Base-by-base conservation (phyloP, 257 asterid genomes). In the Handroanthus guayacan region DNA sequence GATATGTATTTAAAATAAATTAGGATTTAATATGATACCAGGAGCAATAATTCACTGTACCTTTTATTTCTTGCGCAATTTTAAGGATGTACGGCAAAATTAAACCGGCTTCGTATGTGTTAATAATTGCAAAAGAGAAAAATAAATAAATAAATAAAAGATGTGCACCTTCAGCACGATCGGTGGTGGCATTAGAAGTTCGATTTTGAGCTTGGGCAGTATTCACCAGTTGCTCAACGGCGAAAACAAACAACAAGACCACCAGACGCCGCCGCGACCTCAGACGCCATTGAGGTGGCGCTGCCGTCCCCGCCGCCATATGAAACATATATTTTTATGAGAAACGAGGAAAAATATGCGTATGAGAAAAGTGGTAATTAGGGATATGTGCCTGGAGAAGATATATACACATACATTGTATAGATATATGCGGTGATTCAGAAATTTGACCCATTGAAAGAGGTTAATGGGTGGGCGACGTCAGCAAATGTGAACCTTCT, bases 91-190 rank as follows among this genome's bases (percentile, higher is more conserved):
- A 25, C 31, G 31, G 31, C 31, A 25, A 25, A 25, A 25, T 25
- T 25, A 25, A 25, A 25, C 31, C 31, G 31, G 1, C 31, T 25
- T 25, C 31, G 1, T 25, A 25, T 25, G 31, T 25, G 31, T 25
- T 25, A 25, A 25, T 25, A 25, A 25, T 25, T 25, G 31, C 0
- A 25, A 54, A 51, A 37, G 0, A 31, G 10, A 8, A 2, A 5
- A 6, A 5, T 13, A 9, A 14, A 1, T 0, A 9, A 69, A n/a
- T 51, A 12, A 34, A 16, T 16, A 36, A 31, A 18, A 5, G 9
- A 6, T 13, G 12, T 3, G 60, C 0, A 84, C 88, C 88, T 79
- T 84, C 86, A 43, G 77, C 58, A 4, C 86, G 84, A 76, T 84
- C 86, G 44, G 72, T 38, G 57, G 84, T 80, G 69, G 80, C 80